These are phyloP conservation scores for Daldinia decipiens DNA, from an alignment of 495 filamentous ascomycete species.

Conservation along the genomic window DNA sequence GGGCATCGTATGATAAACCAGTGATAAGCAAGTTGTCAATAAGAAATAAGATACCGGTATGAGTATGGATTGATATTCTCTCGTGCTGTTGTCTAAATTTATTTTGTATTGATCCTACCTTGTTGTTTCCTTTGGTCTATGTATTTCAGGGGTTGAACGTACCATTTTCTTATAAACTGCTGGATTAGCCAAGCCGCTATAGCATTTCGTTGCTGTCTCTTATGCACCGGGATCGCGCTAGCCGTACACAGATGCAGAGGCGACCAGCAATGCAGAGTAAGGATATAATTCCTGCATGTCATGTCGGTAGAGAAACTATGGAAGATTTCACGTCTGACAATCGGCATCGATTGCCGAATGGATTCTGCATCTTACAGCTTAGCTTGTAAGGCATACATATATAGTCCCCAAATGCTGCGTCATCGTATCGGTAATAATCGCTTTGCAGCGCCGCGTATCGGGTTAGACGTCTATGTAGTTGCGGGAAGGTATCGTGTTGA, in stretches of 20 bases:
- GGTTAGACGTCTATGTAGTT: background rate
- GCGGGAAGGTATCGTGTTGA: background rate
- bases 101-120: background rate
- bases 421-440: background rate
- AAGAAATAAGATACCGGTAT: too few species aligned
- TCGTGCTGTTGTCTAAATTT: background rate
- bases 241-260: background rate
- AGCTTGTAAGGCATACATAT: background rate
- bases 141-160: background rate
- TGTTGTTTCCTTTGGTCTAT: background rate
- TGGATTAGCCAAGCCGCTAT: background rate
- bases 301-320: background rate
- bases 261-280: background rate
- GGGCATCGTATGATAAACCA: background rate
- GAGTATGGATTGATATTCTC: background rate
- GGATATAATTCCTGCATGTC: background rate
- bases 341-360: background rate
- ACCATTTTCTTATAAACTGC: background rate
- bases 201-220: background rate
- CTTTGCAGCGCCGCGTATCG: background rate
- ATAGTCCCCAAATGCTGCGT: background rate
- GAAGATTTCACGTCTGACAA: background rate
- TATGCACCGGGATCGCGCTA: background rate
- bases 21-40: background rate
- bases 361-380: background rate